Base-by-base conservation (phyloP, 805 yeast species). In the Sporopachydermia lactativora region DNA sequence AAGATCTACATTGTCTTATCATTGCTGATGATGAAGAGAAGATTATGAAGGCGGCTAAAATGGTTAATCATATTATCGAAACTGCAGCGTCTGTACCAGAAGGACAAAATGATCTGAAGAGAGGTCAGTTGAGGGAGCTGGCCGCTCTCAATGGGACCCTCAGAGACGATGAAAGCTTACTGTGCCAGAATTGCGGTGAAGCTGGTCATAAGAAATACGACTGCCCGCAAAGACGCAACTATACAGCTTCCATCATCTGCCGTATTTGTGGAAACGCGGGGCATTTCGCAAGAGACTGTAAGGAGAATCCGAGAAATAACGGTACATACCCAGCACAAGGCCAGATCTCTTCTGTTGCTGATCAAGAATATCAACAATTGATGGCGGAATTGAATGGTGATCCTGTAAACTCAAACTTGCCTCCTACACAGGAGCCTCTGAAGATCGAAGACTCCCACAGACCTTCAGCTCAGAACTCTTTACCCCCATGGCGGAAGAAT, bases 91-190 rank as follows among this genome's bases (percentile, higher is more conserved):
- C 76, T 15, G 76, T 94, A 0, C 98, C 98, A 2, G 89, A 81
- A 47, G 96, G 95, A 1, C 94, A 84, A 55, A 92, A 89, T 58
- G 95, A 85, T 47, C 68, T 83, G 55, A 92, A 92, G 53, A 68
- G 96, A 44, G 84, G 80, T 36, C 99, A 92, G 58, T 67, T 92
- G 44, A 71, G 95, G 47, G 95, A 89, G 53, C 68, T 92, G 50
- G 99, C 99, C 0, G 80, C 83, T 17, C 66, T 92, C 42, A 94
- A 92, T 61, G 99, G 99, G 59, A 92, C 98, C 0, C 65, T 86
- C 38, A 71, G 97, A 41, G 94, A 83, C 51, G 89, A 80, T 47
- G 77, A 71, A 39, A 74, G 68, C 43, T 65, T 75, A 43, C 69
- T 75, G 1, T 81, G 89, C 55, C 63, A 70, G 13, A 62, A 62